A percentile compares a stretch with the other conserved stretches of the same genome.
Evolutionary conservation across 208 protist genomes (phyloP).

Genomic region (Crithidia acanthocephali): DNA sequence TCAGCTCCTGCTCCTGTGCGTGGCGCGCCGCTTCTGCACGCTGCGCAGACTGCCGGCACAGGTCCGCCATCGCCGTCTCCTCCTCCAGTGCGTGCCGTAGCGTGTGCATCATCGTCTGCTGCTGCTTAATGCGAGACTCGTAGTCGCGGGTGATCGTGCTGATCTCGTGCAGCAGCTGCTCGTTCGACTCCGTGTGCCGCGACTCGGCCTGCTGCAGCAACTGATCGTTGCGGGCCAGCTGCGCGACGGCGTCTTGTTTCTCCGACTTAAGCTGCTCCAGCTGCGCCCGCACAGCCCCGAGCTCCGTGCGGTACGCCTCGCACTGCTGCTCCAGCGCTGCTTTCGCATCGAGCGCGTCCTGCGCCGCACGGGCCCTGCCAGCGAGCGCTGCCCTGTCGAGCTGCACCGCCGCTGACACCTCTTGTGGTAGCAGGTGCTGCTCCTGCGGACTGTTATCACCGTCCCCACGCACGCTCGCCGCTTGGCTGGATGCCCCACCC

Average conservation of each 20-base stretch:
- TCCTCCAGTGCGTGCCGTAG: conserved; percentile 64
- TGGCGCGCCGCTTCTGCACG: conserved; percentile 39
- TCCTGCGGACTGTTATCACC: neutral
- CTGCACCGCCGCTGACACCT: neutral
- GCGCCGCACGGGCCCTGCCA: conserved; percentile 11
- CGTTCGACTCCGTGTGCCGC: conserved; percentile 34
- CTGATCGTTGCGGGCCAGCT: conserved; percentile 32
- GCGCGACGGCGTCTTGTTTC: conserved; percentile 20
- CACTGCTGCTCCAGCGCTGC: conserved; percentile 41
- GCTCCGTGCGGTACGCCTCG: conserved; percentile 50
- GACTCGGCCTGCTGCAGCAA: conserved; percentile 33
- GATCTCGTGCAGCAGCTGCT: conserved; percentile 46
- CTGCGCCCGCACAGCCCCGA: conserved; percentile 55
- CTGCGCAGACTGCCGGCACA: conserved; percentile 43
- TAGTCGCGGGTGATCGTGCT: conserved; percentile 47
- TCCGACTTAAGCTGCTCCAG: conserved; percentile 32
- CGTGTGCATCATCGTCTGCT: conserved; percentile 62
- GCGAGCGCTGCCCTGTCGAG: conserved; percentile 7
- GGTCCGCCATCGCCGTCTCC: conserved; percentile 57
- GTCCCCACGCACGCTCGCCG: neutral
- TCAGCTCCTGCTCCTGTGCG: conserved; percentile 43
- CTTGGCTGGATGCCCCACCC: too few species aligned
- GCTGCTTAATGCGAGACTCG: conserved; percentile 58
- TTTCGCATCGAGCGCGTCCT: conserved; percentile 22
- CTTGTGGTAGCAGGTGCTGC: neutral